Evolutionary conservation across 441 rosid species (phyloP), one percentile per base, ranked within the genome.

Genomic region (Pelargonium fulgidum): DNA sequence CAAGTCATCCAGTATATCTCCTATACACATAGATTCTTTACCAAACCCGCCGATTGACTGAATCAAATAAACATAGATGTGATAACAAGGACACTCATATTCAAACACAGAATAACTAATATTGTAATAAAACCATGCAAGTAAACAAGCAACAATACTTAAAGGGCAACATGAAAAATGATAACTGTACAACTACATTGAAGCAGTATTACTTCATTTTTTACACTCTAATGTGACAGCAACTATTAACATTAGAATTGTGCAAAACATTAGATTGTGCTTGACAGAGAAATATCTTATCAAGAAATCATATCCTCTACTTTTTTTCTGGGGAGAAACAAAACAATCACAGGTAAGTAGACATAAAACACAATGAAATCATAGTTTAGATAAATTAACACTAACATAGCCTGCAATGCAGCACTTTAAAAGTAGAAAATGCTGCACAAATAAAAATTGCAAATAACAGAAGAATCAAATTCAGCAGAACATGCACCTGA

Each of bases 1-100:
- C 62, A 86, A 85, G 80, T 92, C 97, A 77, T 94, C 99, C 84
- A 94, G 82, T 76, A 94, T 85, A 82, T 90, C 93, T 75, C 92
- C 95, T 77, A 86, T 74, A 33, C 73, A 73, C 78, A 85, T 72
- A 33, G 73, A 75, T 75, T 83, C 78, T 78, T 75, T 85, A 70
- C 81, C 89, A 74, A 77, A 75, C 70, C 81, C 83, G 70, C 86
- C 77, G 72, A 79, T 78, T 66, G 84, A 80, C 98, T 94, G 96
- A 73, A 68, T n/a, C 33, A 75, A 64, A 68, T 20, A 64, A 26
- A 26, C 17, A 29, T 68, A 22, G 6, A 22, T 0, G 45, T 54
- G 20, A 41, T 63, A 62, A 75, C 42, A 67, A 65, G 11, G 45
- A 59, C 63, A 59, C 63, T 20, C 3, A 20, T 3, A 59, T 11